phyloP scores from a whole-genome alignment of 2,329 filamentous ascomycete genomes.

The Rugonectria rugulosa region DNA sequence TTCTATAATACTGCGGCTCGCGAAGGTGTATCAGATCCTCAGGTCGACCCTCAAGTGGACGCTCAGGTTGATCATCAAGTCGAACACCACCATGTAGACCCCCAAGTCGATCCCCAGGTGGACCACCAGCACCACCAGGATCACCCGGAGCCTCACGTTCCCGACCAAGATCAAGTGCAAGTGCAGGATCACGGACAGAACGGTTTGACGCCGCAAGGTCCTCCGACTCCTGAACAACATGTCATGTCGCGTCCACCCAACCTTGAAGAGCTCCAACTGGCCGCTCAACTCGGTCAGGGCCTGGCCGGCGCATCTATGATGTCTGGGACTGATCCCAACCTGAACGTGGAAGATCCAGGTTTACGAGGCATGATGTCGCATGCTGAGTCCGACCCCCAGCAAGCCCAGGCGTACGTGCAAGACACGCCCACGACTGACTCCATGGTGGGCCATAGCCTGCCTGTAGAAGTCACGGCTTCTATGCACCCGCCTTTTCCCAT shows the following conservation, averaged over 20 bases:
- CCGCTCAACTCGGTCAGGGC: constrained; percentile 64
- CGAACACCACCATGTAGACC: not conserved
- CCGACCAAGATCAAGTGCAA: constrained; percentile 39
- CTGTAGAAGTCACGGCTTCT: constrained; percentile 47
- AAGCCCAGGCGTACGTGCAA: constrained; percentile 47
- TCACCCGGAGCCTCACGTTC: constrained; percentile 42
- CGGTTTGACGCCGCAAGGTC: constrained; percentile 43
- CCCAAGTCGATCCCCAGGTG: not conserved
- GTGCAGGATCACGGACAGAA: constrained; percentile 43
- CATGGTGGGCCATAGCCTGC: constrained; percentile 47
- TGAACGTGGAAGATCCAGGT: constrained; percentile 52
- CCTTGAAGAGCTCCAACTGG: constrained; percentile 64
- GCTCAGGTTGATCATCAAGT: constrained; percentile 23
- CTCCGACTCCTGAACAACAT: constrained; percentile 51
- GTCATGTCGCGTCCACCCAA: constrained; percentile 51
- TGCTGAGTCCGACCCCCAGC: constrained; percentile 48
- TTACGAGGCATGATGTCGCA: constrained; percentile 56
- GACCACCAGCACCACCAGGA: constrained; percentile 25
- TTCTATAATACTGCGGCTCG: constrained; percentile 53
- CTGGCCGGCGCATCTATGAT: constrained; percentile 58
- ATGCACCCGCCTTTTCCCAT: constrained; percentile 49
- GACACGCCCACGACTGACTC: constrained; percentile 47
- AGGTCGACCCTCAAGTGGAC: constrained; percentile 32
- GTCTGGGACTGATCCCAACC: constrained; percentile 54
- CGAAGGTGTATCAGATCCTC: constrained; percentile 43